Base-by-base conservation (phyloP, 768 basidiomycete species). In the Trametes villosa region DNA sequence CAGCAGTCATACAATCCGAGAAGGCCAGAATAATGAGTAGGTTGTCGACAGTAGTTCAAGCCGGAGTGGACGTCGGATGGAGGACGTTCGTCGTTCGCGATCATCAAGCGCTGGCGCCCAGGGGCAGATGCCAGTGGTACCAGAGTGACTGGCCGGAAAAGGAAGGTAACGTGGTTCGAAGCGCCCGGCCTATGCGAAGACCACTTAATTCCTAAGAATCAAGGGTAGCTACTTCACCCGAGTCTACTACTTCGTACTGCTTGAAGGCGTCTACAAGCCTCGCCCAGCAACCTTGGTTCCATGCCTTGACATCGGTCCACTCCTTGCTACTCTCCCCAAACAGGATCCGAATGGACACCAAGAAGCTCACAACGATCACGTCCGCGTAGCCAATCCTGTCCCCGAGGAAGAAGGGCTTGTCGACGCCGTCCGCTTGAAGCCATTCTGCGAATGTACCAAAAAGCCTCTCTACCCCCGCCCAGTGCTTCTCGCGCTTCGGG, bases 211-310 rank as follows among this genome's bases (percentile, higher is more conserved):
- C n/a, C n/a, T n/a, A n/a, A n/a, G n/a, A n/a, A n/a, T n/a, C n/a
- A n/a, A n/a, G n/a, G n/a, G n/a, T n/a, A n/a, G n/a, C n/a, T n/a
- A n/a, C 31, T 7, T 56, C 45, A 18, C 63, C 58, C 1, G 9
- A 44, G 18, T 63, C 59, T 12, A 68, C 65, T 1, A 57, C 34
- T 17, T 64, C 72, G 46, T 76, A 79, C 48, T 70, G 67, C 45
- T 73, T 65, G 40, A 80, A 64, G n/a, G 62, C 59, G 18, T 68
- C 64, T 44, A 76, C 31, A 41, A 77, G 67, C 24, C 64, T 69
- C 11, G 62, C 74, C 80, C 81, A 81, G 42, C 72, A 63, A 15
- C 79, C 79, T 9, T 63, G 67, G 46, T 82, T 68, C 77, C 77
- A 80, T 9, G 61, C 63, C 40, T 67, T 58, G 1, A 78, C 61